Evolutionary conservation across 1,284 basidiomycete species (phyloP), one percentile per base, ranked within the genome.

Genomic region (Athelia sp.): DNA sequence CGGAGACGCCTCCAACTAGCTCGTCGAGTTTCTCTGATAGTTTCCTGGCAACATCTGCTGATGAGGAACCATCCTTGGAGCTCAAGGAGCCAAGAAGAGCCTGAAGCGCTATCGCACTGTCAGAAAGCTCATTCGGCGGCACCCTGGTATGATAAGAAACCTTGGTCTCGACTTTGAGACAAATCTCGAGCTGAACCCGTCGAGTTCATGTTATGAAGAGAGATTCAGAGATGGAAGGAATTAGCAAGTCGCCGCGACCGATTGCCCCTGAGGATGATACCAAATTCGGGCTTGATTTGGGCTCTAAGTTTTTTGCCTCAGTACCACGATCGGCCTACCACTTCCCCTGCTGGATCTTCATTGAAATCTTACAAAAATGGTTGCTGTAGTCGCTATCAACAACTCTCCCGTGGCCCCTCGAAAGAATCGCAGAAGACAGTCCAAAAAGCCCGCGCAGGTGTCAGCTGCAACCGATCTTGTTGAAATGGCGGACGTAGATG

Each of bases 1-100:
- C 60, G 40, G 62, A 62, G 32, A 71, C 71, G 21, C 74, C 72
- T 23, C 78, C 82, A n/a, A 87, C 64, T 18, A 89, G 62, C 55
- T 86, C 74, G 10, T 68, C 71, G 11, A 89, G 66, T 62, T 77
- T 86, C 49, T 79, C 73, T 2, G 84, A 79, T 21, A 90, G 64
- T 51, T 67, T 76, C 49, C 67, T 65, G 19, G 81, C 62, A 50
- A 79, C 76, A 46, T 80, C 76, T 43, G 70, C 58, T n/a, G 73
- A 71, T 32, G 78, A 53, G n/a, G 56, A 49, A 15, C 56, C 64
- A 43, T 68, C 57, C 43, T 58, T 59, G 40, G 75, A 69, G 9
- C 68, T 63, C 36, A 83, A 61, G 4, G 81, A 78, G 44, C 66
- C 65, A 17, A 83, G 64, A 35, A 82, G 68, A 49, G 74, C 75